A percentile compares a stretch with the other conserved stretches of the same genome.
Conservation (phyloP, 371 early-diverging fungal species). For the Actinomucor elegans region DNA sequence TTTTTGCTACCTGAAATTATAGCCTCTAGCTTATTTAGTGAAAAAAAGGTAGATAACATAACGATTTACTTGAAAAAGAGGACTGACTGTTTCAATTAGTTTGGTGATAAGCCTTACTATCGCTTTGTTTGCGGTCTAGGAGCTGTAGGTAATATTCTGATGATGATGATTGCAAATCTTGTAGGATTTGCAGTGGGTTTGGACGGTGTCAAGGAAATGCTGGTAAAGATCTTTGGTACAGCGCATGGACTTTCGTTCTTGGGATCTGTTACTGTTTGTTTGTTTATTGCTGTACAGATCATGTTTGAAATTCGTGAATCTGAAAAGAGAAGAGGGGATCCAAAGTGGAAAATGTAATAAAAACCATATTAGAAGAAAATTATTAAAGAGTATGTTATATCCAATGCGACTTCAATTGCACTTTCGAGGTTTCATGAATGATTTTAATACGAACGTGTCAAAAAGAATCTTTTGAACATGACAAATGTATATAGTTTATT, state of each 20-base stretch:
- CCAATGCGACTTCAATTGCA: no score
- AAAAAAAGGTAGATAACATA: constrained; percentile 37
- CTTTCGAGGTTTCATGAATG: no score
- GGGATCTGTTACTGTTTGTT: constrained; percentile 42
- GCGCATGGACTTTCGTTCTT: constrained; percentile 51
- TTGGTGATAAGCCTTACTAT: constrained; percentile 65
- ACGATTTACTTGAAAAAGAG: neutral
- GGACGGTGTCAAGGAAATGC: constrained; percentile 78
- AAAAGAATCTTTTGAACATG: no score
- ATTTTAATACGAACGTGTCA: no score
- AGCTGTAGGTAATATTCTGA: constrained; percentile 79
- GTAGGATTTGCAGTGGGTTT: constrained; percentile 92
- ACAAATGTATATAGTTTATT: no score
- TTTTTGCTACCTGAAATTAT: constrained; percentile 86
- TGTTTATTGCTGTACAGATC: constrained; percentile 77
- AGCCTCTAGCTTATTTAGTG: constrained; percentile 60
- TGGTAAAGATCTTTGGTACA: constrained; percentile 46
- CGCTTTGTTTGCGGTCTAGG: constrained; percentile 83
- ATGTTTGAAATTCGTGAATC: constrained; percentile 85
- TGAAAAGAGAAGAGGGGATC: constrained; percentile 61
- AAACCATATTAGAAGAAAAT: no score
- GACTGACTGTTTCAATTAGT: constrained; percentile 31
- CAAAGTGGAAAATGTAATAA: constrained; percentile 9
- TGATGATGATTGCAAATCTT: constrained; percentile 94
- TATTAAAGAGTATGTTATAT: no score